These are phyloP conservation scores for Coix lacrymajobi DNA, from an alignment of 176 grass and related monocot genomes.

Conservation along the genomic window DNA sequence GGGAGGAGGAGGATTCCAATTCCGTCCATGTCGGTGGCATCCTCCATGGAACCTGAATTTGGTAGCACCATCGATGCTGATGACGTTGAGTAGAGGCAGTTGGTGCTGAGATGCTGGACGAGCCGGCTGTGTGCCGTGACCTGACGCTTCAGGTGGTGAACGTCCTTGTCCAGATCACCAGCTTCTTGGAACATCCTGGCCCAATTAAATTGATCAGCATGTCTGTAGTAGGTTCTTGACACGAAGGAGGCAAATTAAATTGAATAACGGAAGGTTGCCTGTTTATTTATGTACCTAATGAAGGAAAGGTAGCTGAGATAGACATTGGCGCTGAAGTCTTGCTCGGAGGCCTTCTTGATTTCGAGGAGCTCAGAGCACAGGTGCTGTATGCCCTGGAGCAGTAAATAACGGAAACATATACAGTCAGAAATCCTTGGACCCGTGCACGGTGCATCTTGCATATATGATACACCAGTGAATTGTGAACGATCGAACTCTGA, in stretches of 20 bases:
- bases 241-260: not conserved
- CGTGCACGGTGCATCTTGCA: too few relatives aligned
- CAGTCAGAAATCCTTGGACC: not conserved
- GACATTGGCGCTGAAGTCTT: constrained; percentile 40
- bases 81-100: constrained; percentile 17
- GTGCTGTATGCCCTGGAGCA: constrained; percentile 48
- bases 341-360: constrained; percentile 55
- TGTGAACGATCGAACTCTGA: not conserved
- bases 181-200: constrained; percentile 52
- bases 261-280: too few relatives aligned
- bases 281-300: constrained; percentile 8
- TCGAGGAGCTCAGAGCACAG: constrained; percentile 61
- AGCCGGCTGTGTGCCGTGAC: constrained; percentile 30
- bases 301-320: constrained; percentile 45
- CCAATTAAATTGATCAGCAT: too few relatives aligned
- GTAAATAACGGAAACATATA: not conserved
- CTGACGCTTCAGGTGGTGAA: constrained; percentile 35
- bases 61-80: not conserved
- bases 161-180: constrained; percentile 28
- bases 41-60: not conserved
- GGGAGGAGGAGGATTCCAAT: not conserved
- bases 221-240: too few relatives aligned
- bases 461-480: too few relatives aligned
- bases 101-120: constrained; percentile 23
- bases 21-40: not conserved